Conservation (phyloP, 148 eudicot species). For the Chenopodium berlandieri region DNA sequence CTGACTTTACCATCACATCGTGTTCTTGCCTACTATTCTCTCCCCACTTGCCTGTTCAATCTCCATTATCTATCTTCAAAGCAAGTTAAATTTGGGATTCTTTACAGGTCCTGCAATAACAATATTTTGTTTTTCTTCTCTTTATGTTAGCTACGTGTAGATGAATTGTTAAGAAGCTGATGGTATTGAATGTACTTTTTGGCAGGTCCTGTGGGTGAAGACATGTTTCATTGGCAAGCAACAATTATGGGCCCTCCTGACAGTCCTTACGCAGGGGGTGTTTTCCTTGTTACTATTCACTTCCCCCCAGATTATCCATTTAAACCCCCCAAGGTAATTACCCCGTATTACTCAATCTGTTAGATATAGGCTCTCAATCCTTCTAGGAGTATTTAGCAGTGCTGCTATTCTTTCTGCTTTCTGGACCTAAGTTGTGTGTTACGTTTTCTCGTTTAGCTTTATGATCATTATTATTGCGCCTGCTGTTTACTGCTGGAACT, state of each 20-base stretch:
- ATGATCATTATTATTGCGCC: neutral
- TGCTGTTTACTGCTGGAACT: neutral
- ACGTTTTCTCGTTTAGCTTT: neutral
- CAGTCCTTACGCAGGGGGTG: conserved; percentile 38
- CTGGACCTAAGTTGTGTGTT: neutral
- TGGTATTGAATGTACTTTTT: neutral
- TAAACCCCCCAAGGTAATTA: conserved; percentile 40
- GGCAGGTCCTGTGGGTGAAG: conserved; percentile 43
- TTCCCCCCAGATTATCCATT: conserved; percentile 43
- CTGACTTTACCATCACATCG: neutral
- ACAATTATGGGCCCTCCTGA: conserved; percentile 40
- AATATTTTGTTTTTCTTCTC: neutral
- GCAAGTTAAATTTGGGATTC: neutral
- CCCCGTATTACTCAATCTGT: neutral
- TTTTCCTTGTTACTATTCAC: conserved; percentile 38
- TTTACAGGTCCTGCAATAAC: neutral
- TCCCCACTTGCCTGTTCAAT: neutral
- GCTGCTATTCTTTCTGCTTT: neutral
- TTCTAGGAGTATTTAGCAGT: neutral
- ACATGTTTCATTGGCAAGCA: conserved; percentile 43
- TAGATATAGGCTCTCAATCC: neutral
- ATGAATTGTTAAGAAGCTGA: neutral
- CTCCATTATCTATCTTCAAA: neutral
- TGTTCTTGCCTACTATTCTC: neutral
- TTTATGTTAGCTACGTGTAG: no score